These are phyloP conservation scores for Tricholomella constricta DNA, from an alignment of 768 basidiomycete species.

Conservation along the genomic window DNA sequence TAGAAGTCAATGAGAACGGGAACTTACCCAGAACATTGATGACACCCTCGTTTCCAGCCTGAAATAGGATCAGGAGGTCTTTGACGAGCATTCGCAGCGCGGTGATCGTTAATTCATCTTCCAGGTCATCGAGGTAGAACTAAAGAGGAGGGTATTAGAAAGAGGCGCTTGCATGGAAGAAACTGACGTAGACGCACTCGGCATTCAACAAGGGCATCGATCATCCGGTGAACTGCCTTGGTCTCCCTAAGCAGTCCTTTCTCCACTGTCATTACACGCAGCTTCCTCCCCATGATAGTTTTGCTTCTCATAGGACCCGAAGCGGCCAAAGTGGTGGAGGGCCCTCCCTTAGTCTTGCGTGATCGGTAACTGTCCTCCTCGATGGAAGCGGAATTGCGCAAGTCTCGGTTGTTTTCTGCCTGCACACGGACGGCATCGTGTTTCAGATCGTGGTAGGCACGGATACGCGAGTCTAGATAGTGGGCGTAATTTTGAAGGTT, in stretches of 20 bases:
- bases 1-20: constrained; percentile 1
- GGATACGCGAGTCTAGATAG: constrained; percentile 89
- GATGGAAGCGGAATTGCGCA: constrained; percentile 64
- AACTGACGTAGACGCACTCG: constrained; percentile 56
- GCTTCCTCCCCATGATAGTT: constrained; percentile 79
- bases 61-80: constrained; percentile 92
- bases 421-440: constrained; percentile 95
- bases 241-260: constrained; percentile 94
- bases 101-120: constrained; percentile 87
- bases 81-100: constrained; percentile 94
- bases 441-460: constrained; percentile 85
- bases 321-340: constrained; percentile 18
- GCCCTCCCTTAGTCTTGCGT: constrained; percentile 30
- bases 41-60: constrained; percentile 95
- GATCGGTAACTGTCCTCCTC: constrained; percentile 55
- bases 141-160: constrained; percentile 29
- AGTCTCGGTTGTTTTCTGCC: constrained; percentile 87
- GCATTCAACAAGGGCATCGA: constrained; percentile 86
- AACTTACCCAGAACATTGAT: constrained; percentile 73
- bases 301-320: constrained; percentile 61
- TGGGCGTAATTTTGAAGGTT: constrained; percentile 85
- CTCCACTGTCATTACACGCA: constrained; percentile 92
- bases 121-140: constrained; percentile 94
- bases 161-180: background rate
- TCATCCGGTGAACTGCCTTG: constrained; percentile 85